Evolutionary conservation across 2,329 filamentous ascomycete genomes (phyloP).

Genomic region (Colletotrichum chrysophilum): DNA sequence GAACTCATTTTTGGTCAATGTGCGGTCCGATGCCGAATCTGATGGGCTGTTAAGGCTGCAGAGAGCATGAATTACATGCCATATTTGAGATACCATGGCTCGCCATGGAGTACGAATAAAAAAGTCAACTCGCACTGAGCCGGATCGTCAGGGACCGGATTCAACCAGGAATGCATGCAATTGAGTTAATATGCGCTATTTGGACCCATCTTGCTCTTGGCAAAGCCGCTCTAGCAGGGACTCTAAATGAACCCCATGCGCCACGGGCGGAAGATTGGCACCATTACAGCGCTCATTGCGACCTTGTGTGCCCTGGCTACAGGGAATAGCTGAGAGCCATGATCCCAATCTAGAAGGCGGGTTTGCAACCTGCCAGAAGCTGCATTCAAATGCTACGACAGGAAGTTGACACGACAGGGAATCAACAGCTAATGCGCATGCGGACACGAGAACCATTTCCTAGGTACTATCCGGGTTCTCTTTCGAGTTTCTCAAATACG

Average conservation of each 20-base stretch:
- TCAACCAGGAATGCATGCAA: not conserved
- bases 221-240: not conserved
- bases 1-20: not conserved
- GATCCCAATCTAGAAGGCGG: not conserved
- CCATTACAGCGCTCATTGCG: not conserved
- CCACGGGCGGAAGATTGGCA: not conserved
- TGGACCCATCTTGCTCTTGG: not conserved
- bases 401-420: not conserved
- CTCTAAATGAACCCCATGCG: not conserved
- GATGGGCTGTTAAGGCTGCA: not conserved
- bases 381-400: not conserved
- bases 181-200: not conserved
- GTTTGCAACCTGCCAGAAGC: not conserved
- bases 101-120: not conserved
- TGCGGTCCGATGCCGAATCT: not conserved
- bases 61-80: not conserved
- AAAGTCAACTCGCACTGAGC: not conserved
- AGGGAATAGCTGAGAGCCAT: too few species aligned
- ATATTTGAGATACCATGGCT: not conserved
- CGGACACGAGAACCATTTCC: not conserved
- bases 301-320: not conserved
- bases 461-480: slow-evolving; percentile 1
- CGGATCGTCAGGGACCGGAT: not conserved
- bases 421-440: not conserved
- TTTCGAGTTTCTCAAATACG: not conserved